Evolutionary conservation across 1,284 basidiomycete species (phyloP), one percentile per base, ranked within the genome.

Genomic region (Malassezia slooffiae): DNA sequence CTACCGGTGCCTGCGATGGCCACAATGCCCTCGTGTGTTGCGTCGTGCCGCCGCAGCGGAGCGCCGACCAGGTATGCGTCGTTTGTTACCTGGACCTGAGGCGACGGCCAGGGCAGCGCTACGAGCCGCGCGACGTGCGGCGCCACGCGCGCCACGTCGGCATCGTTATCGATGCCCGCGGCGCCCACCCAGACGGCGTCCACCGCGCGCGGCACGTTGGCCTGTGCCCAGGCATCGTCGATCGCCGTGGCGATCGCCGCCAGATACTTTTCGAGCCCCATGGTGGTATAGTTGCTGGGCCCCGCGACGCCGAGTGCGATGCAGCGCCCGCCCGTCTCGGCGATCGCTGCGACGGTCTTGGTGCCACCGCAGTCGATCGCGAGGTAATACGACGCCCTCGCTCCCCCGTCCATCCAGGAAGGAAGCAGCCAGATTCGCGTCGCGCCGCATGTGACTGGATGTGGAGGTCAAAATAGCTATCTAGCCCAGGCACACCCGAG

Each of bases 301-400:
- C 57, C 58, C 3, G 52, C 55, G 12, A 20, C 13, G 19, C 52
- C 57, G 2, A 38, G 29, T 4, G 32, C 53, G 8, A 54, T n/a
- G 12, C 55, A 12, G 27, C 19, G 16, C 9, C 56, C 56, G 9
- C 34, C 7, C 22, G 16, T 42, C 17, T 53, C 41, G 11, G 39
- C 35, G 15, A 61, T 36, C 13, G 38, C 49, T 2, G 58, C 58
- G 4, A 37, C 43, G 1, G 58, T 50, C 29, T 48, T 52, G 19
- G 58, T 48, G 1, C 57, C 58, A 3, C 58, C 58, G 19, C 58
- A 57, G 41, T 61, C 58, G 19, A 61, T 50, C 11, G 46, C 51
- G 19, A 58, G 47, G 32, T 26, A 30, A n/a, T n/a, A n/a, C n/a
- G n/a, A n/a, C n/a, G n/a, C n/a, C n/a, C n/a, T n/a, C n/a, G n/a